Conservation (phyloP, 805 yeast species). For the Schwanniomyces pseudopolymorphus region DNA sequence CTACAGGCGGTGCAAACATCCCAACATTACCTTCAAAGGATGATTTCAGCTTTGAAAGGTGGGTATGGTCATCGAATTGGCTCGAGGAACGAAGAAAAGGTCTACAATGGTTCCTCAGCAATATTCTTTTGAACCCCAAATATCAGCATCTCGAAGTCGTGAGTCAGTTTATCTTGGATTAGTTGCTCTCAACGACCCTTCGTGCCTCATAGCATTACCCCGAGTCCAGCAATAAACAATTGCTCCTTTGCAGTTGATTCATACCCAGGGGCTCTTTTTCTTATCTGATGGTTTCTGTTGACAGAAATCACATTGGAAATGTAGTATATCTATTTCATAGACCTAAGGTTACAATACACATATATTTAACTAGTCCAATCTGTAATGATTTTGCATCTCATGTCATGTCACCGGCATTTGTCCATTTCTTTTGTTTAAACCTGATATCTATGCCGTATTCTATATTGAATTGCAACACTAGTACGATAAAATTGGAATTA, state of each 20-base stretch:
- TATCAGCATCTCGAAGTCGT: conserved; percentile 38
- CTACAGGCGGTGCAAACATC: conserved; percentile 42
- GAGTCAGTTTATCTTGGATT: conserved; percentile 34
- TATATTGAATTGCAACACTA: no score
- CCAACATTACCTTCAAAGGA: conserved; percentile 56
- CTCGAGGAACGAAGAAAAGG: conserved; percentile 55
- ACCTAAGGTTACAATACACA: not conserved
- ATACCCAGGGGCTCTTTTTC: not conserved
- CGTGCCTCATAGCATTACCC: not conserved
- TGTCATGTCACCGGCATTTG: no score
- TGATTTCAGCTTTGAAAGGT: conserved; percentile 35
- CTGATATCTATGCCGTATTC: no score
- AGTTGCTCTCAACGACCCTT: not conserved
- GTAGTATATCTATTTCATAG: not conserved
- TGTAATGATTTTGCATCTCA: no score
- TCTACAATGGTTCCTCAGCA: conserved; percentile 58
- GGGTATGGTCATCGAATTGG: conserved; percentile 45
- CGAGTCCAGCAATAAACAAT: not conserved
- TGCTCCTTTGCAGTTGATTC: not conserved
- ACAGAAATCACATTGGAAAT: not conserved
- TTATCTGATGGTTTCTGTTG: not conserved
- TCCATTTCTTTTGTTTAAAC: no score
- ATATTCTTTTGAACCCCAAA: conserved; percentile 51
- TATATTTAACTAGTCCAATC: no score
- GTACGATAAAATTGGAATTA: no score